Evolutionary conservation across 2,329 filamentous ascomycete species (phyloP).

Genomic region (Botrytis tulipae): DNA sequence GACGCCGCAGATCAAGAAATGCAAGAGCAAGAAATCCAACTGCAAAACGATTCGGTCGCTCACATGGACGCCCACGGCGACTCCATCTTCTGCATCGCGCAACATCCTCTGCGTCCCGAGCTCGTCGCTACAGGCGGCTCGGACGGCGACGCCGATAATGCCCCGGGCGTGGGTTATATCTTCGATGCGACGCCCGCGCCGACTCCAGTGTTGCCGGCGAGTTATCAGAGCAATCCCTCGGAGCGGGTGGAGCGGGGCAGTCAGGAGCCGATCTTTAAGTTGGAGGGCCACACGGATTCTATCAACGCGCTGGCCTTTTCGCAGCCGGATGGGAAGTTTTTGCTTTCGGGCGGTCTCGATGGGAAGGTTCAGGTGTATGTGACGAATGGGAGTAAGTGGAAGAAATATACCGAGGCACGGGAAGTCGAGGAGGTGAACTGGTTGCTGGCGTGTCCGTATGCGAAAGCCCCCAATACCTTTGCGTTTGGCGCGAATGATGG

Average conservation of each 20-base stretch:
- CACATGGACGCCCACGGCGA: conserved; percentile 91
- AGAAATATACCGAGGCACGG: conserved; percentile 72
- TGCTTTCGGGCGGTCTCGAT: conserved; percentile 85
- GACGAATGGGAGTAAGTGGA: conserved; percentile 54
- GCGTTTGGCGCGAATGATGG: conserved; percentile 89
- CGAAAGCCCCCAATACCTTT: conserved; percentile 72
- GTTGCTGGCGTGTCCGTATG: conserved; percentile 72
- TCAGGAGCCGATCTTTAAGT: conserved; percentile 64
- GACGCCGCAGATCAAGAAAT: conserved; percentile 52
- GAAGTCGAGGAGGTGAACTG: conserved; percentile 97
- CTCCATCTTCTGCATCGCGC: conserved; percentile 91
- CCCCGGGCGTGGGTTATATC: conserved; percentile 74
- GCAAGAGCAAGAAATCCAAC: conserved; percentile 66
- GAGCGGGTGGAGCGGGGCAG: conserved; percentile 56
- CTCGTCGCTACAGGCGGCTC: conserved; percentile 85
- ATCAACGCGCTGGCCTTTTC: conserved; percentile 87
- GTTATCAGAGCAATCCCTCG: conserved; percentile 67
- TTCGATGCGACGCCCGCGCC: conserved; percentile 69
- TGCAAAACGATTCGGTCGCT: conserved; percentile 89
- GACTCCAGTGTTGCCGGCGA: conserved; percentile 70
- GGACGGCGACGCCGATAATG: conserved; percentile 61
- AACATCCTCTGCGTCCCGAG: conserved; percentile 76
- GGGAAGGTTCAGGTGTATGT: conserved; percentile 68
- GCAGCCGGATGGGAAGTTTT: conserved; percentile 74
- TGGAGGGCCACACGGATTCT: conserved; percentile 90